Evolutionary conservation across 768 basidiomycete species (phyloP), one percentile per base, ranked within the genome.

Genomic region (Leccinum fibrillosum): DNA sequence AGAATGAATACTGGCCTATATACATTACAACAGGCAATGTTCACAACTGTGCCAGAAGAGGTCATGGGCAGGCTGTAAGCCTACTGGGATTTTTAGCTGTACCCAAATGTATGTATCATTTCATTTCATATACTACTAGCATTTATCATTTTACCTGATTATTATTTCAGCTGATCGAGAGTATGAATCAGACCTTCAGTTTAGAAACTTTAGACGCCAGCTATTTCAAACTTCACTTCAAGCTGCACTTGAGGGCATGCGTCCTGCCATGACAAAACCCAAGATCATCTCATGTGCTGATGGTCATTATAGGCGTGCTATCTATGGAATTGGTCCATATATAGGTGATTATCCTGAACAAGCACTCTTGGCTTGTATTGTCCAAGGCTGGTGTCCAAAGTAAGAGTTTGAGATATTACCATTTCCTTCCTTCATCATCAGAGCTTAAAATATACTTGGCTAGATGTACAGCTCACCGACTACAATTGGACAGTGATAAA

Each of bases 301-400:
- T 62, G 67, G 71, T 2, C 67, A 28, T 19, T 56, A 37, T 12
- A 23, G 28, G 32, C 28, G 12, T 7, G 37, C 53, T 3, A 44
- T 60, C 5, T 78, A 69, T 62, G 69, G 70, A 0, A 51, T 79
- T 9, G 75, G 75, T 0, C 70, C 75, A 3, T 75, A 75, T 42
- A 77, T 79, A 59, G 74, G 74, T 0, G 73, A 79, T 52, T 78
- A 79, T 52, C 75, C 72, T 0, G 74, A 79, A 55, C 76, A 78
- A 55, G 32, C 11, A 32, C 32, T 70, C 62, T 1, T 55, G 74
- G 2, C 2, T 55, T 34, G 50, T 3, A 28, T 59, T 5, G 50
- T 59, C 6, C 58, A 55, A 11, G 50, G 54, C 15, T 59, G 58
- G 49, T 59, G 57, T 47, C 8, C 45, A 47, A 17, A 21, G 45